phyloP scores from a whole-genome alignment of 257 asterid species.

The Rubia yunnanensis region DNA sequence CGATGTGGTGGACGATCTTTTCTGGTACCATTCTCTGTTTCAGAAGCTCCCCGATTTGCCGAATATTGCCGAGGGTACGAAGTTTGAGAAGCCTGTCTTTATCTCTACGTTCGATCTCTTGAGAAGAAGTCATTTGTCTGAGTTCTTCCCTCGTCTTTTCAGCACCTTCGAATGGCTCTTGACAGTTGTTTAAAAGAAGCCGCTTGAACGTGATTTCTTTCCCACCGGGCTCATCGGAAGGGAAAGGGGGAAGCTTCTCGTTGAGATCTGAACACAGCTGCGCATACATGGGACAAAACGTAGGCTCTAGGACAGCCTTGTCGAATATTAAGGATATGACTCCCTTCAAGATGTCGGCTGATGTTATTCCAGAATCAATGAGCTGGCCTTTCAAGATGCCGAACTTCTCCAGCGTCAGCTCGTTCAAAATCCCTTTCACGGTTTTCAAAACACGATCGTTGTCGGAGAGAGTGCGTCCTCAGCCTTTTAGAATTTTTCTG shows the following conservation, averaged over 20 bases:
- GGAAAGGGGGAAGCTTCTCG: conserved; percentile 75
- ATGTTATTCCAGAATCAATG: conserved; percentile 91
- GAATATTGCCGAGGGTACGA: conserved; percentile 94
- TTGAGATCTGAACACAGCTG: conserved; percentile 86
- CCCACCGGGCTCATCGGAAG: conserved; percentile 92
- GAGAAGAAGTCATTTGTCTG: conserved; percentile 79
- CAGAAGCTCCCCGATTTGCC: conserved; percentile 92
- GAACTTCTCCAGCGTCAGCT: conserved; percentile 94
- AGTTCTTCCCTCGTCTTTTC: conserved; percentile 73
- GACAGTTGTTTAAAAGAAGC: conserved; percentile 69
- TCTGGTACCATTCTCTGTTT: conserved; percentile 98
- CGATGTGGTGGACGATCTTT: conserved; percentile 93
- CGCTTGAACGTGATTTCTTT: conserved; percentile 87
- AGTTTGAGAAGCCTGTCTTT: conserved; percentile 79
- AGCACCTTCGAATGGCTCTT: conserved; percentile 92
- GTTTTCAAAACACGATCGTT: conserved; percentile 75
- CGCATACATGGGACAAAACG: conserved; percentile 93
- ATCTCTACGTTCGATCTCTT: conserved; percentile 71
- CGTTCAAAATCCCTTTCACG: conserved; percentile 97
- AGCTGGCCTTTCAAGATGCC: conserved; percentile 88
- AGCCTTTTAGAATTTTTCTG: too few species aligned
- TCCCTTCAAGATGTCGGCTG: conserved; percentile 86
- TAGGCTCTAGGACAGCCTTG: conserved; percentile 94
- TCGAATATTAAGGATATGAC: conserved; percentile 91
- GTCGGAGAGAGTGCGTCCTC: conserved; percentile 86